Evolutionary conservation across 2,329 filamentous ascomycete species (phyloP), one percentile per base, ranked within the genome.

Genomic region (Neurospora sp.): DNA sequence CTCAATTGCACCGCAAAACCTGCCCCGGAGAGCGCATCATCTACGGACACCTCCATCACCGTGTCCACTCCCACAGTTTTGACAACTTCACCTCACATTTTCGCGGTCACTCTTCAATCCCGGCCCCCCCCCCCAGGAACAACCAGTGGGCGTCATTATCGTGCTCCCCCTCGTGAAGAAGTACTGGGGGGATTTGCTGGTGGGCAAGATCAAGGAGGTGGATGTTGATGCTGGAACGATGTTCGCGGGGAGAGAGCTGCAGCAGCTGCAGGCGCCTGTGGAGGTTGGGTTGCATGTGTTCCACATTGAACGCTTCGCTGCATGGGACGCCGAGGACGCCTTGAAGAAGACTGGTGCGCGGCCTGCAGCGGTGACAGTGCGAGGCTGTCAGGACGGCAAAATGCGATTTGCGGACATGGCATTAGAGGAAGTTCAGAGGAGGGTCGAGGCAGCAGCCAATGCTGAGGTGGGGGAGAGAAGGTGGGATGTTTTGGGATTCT

Each of bases 261-360:
- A 42, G 42, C 39, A 69, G 6, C 71, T 58, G 13, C 67, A 38
- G 39, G 70, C 19, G 39, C 17, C 42, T 23, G 67, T 46, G 2
- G 74, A 73, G 39, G 75, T 79, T 8, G 79, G 79, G 4, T 68
- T 80, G 67, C 79, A 80, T 73, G 74, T 80, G 5, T 80, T 79
- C 72, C 79, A 80, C 68, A 73, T 80, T 70, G 79, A 80, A 71
- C 73, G 75, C 15, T 77, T 77, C 40, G 67, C 7, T 71, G 70
- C 39, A 62, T 62, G 52, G 52, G 8, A 38, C 23, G 7, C 46
- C 17, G n/a, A 43, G 15, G 15, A 33, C 72, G 36, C 13, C 46
- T 58, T 33, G 46, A 1, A 58, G 19, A 33, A 58, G 23, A 33
- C 46, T 58, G 23, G 23, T 58, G 46, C 46, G 23, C 46, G 13